These are phyloP conservation scores for Phytophthora chlamydospora DNA, from an alignment of 352 stramenopile genomes.

Conservation along the genomic window DNA sequence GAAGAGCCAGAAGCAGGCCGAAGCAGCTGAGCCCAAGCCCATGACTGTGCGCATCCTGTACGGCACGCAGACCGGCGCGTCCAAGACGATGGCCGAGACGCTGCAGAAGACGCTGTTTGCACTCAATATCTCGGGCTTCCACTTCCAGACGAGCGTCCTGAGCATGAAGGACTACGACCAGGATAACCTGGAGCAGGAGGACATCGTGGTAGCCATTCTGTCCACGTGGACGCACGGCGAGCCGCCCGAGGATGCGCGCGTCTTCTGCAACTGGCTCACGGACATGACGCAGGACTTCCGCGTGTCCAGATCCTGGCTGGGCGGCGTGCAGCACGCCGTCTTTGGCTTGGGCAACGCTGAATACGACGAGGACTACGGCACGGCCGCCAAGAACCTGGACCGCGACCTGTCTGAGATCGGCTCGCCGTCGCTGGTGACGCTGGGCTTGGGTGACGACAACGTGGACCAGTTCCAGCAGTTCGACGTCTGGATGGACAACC, in stretches of 20 bases:
- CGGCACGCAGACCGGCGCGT: conserved; percentile 85
- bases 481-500: conserved; percentile 79
- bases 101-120: conserved; percentile 84
- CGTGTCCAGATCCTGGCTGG: conserved; percentile 84
- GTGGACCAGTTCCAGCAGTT: conserved; percentile 86
- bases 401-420: conserved; percentile 64
- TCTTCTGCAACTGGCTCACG: conserved; percentile 88
- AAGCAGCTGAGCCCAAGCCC: conserved; percentile 33
- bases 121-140: conserved; percentile 77
- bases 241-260: conserved; percentile 71
- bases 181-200: conserved; percentile 90
- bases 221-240: conserved; percentile 87
- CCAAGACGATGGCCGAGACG: conserved; percentile 76
- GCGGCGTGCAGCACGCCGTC: conserved; percentile 72
- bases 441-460: conserved; percentile 84
- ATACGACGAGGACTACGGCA: conserved; percentile 90
- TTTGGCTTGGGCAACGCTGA: conserved; percentile 89
- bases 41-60: conserved; percentile 85
- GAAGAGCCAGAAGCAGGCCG: conserved; percentile 12
- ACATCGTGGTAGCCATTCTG: conserved; percentile 83
- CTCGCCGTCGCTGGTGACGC: conserved; percentile 58
- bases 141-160: conserved; percentile 85
- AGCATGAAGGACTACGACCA: conserved; percentile 91
- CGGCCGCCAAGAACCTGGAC: conserved; percentile 79
- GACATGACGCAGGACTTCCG: conserved; percentile 92